A percentile compares a stretch with the other conserved stretches of the same genome.
These are phyloP conservation scores for Microstroma glucosiphilum DNA, from an alignment of 1,284 basidiomycete species.

Conservation along the genomic window DNA sequence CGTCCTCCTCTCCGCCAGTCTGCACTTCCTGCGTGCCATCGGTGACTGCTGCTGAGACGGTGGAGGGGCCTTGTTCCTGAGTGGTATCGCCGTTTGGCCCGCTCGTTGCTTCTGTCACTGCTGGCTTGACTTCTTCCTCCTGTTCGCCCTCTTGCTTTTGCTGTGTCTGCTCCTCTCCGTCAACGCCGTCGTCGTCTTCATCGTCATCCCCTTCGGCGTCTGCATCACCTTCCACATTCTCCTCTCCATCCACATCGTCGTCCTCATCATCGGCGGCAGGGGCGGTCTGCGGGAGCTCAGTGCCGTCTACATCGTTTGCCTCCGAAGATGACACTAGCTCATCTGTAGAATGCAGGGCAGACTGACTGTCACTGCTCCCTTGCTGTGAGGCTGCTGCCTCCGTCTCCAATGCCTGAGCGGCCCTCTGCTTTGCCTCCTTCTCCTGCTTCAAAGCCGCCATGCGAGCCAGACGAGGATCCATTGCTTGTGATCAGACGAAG, in stretches of 20 bases:
- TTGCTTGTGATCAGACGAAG: too few relatives aligned
- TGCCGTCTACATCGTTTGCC: not conserved
- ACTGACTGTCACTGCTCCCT: too few relatives aligned
- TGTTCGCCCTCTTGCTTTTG: slow-evolving; percentile 9
- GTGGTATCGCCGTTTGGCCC: too few relatives aligned
- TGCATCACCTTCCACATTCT: slow-evolving; percentile 13
- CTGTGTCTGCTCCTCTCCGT: slow-evolving; percentile 10
- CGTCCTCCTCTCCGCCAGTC: not conserved
- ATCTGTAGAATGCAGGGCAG: too few relatives aligned
- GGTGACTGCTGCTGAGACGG: not conserved
- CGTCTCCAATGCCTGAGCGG: not conserved
- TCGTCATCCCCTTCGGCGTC: slow-evolving; percentile 8
- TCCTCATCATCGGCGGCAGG: not conserved
- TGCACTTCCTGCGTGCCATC: not conserved
- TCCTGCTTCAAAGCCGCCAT: slow-evolving; percentile 9
- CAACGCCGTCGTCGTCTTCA: slow-evolving; percentile 11
- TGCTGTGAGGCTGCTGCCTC: too few relatives aligned
- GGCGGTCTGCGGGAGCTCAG: not conserved
- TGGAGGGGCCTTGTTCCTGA: too few relatives aligned
- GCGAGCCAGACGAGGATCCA: too few relatives aligned
- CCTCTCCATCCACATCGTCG: slow-evolving; percentile 9
- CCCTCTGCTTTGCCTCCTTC: slow-evolving; percentile 17
- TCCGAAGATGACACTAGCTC: too few relatives aligned
- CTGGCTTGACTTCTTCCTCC: not conserved
- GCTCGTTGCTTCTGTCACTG: too few relatives aligned